phyloP scores from a whole-genome alignment of 768 basidiomycete genomes.

The Neoboletus brunneissimus region DNA sequence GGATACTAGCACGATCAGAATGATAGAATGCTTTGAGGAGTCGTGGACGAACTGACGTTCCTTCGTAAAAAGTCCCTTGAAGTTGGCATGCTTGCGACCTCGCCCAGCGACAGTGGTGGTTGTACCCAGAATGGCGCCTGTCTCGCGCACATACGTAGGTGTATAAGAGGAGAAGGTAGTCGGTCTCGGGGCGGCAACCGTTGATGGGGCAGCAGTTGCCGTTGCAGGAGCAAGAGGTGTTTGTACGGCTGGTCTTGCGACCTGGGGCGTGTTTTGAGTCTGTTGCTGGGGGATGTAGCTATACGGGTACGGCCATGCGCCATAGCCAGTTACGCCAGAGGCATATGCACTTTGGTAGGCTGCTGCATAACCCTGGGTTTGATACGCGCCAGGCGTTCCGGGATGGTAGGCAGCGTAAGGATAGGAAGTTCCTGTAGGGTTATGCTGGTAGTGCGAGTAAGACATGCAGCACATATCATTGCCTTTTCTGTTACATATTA shows the following conservation, averaged over 20 bases:
- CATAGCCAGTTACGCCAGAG: slow-evolving; percentile 67
- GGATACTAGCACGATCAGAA: slow-evolving; percentile 13
- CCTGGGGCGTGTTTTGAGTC: slow-evolving; percentile 22
- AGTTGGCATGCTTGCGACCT: slow-evolving; percentile 61
- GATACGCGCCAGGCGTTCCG: slow-evolving; percentile 45
- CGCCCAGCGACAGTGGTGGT: slow-evolving; percentile 44
- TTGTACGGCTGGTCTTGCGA: slow-evolving; percentile 30
- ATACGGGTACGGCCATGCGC: slow-evolving; percentile 68
- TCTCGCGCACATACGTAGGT: slow-evolving; percentile 51
- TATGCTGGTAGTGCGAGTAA: slow-evolving; percentile 37
- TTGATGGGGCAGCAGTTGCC: slow-evolving; percentile 30
- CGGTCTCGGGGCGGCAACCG: slow-evolving; percentile 34
- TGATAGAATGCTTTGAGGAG: background rate
- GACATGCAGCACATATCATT: slow-evolving; percentile 23
- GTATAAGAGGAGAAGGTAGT: slow-evolving; percentile 58
- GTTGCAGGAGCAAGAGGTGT: slow-evolving; percentile 25
- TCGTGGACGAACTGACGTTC: slow-evolving; percentile 53
- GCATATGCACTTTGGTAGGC: slow-evolving; percentile 48
- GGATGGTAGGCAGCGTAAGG: slow-evolving; percentile 63
- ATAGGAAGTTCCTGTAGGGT: slow-evolving; percentile 53
- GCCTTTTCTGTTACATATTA: slow-evolving; percentile 1
- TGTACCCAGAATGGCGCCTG: slow-evolving; percentile 33
- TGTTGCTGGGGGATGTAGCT: slow-evolving; percentile 50
- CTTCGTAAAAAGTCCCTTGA: slow-evolving; percentile 77
- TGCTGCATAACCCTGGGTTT: slow-evolving; percentile 48